These are phyloP conservation scores for Pulicaria dysenterica DNA, from an alignment of 129 eudicot genomes.

Conservation along the genomic window DNA sequence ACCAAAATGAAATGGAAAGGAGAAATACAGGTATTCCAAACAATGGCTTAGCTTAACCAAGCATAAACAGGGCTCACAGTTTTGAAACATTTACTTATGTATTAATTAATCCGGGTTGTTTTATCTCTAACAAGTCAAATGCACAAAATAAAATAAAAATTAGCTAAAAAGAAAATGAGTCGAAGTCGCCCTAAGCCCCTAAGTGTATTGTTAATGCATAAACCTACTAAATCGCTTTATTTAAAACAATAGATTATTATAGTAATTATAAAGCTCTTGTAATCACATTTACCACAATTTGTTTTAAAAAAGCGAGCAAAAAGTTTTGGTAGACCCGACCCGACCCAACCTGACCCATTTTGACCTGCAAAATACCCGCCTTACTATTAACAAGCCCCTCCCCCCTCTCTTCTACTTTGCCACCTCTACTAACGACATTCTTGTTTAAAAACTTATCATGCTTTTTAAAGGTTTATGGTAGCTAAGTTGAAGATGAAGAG, in stretches of 20 bases:
- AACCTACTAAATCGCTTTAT: neutral
- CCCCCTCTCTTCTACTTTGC: neutral
- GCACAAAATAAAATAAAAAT: neutral
- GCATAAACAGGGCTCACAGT: no score
- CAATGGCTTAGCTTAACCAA: neutral
- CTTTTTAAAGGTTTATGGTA: neutral
- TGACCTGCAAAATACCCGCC: neutral
- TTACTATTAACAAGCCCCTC: neutral
- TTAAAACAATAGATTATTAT: neutral
- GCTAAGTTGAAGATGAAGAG: neutral
- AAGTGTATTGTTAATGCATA: neutral
- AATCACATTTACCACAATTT: neutral
- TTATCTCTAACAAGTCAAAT: neutral
- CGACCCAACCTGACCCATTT: no score
- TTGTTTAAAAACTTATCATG: neutral
- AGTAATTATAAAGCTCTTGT: neutral
- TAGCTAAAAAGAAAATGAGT: neutral
- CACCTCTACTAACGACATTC: neutral
- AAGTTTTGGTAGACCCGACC: neutral
- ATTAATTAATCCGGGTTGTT: neutral
- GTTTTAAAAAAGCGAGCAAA: neutral
- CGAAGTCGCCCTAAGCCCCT: neutral
- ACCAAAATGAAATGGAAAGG: neutral
- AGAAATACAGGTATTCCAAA: neutral
- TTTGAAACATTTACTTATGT: neutral